Percentiles rank a stretch among this genome's conserved stretches.
phyloP scores from a whole-genome alignment of 805 yeast genomes.

The Suhomyces canberraensis region DNA sequence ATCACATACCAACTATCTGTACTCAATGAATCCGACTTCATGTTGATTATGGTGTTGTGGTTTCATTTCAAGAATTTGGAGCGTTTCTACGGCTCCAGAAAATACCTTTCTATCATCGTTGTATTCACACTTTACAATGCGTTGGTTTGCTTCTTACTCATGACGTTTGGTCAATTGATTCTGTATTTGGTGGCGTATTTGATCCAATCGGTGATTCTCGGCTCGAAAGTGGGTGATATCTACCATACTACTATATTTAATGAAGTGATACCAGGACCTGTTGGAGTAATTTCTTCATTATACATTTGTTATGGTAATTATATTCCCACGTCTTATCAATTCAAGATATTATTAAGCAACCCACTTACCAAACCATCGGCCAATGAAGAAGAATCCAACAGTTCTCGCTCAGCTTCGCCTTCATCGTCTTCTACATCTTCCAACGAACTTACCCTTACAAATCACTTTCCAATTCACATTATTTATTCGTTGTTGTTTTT shows the following conservation, averaged over 20 bases:
- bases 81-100: constrained; percentile 54
- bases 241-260: constrained; percentile 31
- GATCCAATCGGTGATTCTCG: constrained; percentile 4
- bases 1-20: constrained; percentile 49
- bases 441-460: constrained; percentile 26
- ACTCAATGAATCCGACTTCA: constrained; percentile 57
- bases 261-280: constrained; percentile 37
- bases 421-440: neutral
- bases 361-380: constrained; percentile 11
- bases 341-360: constrained; percentile 27
- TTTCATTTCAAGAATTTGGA: constrained; percentile 55
- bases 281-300: constrained; percentile 38
- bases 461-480: constrained; percentile 40
- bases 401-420: neutral
- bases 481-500: constrained; percentile 32
- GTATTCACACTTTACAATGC: constrained; percentile 49
- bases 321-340: constrained; percentile 35
- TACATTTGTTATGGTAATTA: constrained; percentile 35
- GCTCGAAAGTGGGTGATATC: constrained; percentile 1
- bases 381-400: neutral
- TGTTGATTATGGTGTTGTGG: constrained; percentile 43
- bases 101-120: constrained; percentile 46
- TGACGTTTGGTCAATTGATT: constrained; percentile 41
- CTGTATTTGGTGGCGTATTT: constrained; percentile 10
- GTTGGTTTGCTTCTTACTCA: constrained; percentile 31